Evolutionary conservation across 371 early-diverging fungal species (phyloP).

Genomic region (Smittium culicis): DNA sequence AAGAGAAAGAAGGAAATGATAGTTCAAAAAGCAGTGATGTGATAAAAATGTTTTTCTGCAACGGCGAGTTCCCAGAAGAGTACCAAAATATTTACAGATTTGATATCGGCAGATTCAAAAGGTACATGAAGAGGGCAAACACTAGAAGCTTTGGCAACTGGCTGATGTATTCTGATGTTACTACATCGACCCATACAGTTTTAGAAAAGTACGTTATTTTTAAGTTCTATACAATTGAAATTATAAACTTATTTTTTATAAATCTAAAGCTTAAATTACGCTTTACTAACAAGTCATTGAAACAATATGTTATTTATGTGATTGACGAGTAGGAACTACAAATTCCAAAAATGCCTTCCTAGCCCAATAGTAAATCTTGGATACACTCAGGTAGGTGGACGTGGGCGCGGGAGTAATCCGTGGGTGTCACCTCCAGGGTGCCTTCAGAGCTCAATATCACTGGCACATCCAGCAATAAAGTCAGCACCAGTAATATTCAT

Average conservation of each 20-base stretch:
- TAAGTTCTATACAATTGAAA: slow-evolving; percentile 1
- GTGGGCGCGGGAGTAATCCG: slow-evolving; percentile 75
- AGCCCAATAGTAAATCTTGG: slow-evolving; percentile 32
- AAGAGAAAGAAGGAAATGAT: not conserved
- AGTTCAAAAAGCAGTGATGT: not conserved
- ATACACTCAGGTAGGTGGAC: slow-evolving; percentile 61
- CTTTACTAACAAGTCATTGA: too few relatives aligned
- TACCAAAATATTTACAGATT: slow-evolving; percentile 20
- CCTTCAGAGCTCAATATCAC: slow-evolving; percentile 64
- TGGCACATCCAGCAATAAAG: slow-evolving; percentile 44
- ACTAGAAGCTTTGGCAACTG: slow-evolving; percentile 48
- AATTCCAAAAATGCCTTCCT: slow-evolving; percentile 22
- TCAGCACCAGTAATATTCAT: slow-evolving; percentile 52
- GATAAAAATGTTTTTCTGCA: slow-evolving; percentile 5
- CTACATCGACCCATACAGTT: slow-evolving; percentile 78
- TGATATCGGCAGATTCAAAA: slow-evolving; percentile 9
- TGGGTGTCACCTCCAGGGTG: slow-evolving; percentile 90
- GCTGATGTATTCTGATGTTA: slow-evolving; percentile 57
- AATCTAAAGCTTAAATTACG: too few relatives aligned
- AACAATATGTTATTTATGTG: not conserved
- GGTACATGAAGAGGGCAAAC: slow-evolving; percentile 18
- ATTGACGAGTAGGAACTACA: slow-evolving; percentile 43
- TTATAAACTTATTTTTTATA: not conserved
- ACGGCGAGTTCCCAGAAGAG: not conserved
- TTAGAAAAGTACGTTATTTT: slow-evolving; percentile 49